A percentile compares a stretch with the other conserved stretches of the same genome.
Evolutionary conservation across 2,329 filamentous ascomycete genomes (phyloP).

Genomic region (Colletotrichum lentis): DNA sequence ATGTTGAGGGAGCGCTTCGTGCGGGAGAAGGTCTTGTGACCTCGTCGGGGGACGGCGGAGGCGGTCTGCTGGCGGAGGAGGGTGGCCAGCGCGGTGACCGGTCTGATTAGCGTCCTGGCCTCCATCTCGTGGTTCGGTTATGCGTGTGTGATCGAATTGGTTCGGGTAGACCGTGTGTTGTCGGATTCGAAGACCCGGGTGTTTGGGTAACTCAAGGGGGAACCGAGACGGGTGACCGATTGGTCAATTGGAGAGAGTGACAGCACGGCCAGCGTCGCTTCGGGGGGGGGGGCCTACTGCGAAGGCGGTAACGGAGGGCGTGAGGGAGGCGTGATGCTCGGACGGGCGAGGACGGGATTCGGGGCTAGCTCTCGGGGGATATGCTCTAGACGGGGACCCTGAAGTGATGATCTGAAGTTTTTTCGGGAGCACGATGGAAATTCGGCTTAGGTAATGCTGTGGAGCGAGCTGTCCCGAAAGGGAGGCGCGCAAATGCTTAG

Average conservation of each 20-base stretch:
- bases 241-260: constrained; percentile 1
- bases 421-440: constrained; percentile 26
- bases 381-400: constrained; percentile 10
- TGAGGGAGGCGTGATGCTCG: constrained; percentile 8
- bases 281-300: background rate
- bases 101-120: constrained; percentile 43
- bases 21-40: constrained; percentile 60
- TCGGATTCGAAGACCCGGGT: background rate
- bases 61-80: constrained; percentile 39
- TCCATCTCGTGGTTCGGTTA: constrained; percentile 22
- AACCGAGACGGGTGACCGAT: constrained; percentile 5
- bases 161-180: background rate
- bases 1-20: constrained; percentile 67
- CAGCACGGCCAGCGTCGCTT: constrained; percentile 35
- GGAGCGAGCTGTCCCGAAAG: constrained; percentile 28
- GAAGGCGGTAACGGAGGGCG: constrained; percentile 1
- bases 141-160: background rate
- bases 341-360: background rate
- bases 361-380: background rate
- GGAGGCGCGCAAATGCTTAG: background rate
- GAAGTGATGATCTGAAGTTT: constrained; percentile 34
- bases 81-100: constrained; percentile 46
- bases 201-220: background rate
- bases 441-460: constrained; percentile 31
- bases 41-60: constrained; percentile 48